A percentile compares a stretch with the other conserved stretches of the same genome.
Conservation (phyloP, 140 eudicot genomes). For the Senecio squalidus region DNA sequence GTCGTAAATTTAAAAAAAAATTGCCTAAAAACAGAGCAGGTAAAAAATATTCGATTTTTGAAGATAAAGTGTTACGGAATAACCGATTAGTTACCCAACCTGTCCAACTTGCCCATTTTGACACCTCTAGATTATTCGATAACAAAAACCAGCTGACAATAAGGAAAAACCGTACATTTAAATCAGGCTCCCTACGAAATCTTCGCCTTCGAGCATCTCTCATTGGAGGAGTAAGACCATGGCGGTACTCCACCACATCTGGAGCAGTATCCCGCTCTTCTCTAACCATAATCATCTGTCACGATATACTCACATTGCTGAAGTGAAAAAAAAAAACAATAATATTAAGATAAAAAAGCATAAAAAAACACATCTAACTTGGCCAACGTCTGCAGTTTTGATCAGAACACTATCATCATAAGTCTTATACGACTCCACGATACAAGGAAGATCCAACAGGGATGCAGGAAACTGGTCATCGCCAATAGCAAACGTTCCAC, state of each 20-base stretch:
- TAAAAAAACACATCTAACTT: slow-evolving; percentile 28
- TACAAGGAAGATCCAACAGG: slow-evolving; percentile 69
- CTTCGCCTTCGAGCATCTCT: slow-evolving; percentile 89
- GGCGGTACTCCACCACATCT: slow-evolving; percentile 69
- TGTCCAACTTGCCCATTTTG: no score
- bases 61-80: no score
- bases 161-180: slow-evolving; percentile 40
- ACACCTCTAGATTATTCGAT: not conserved
- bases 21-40: no score
- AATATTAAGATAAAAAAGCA: slow-evolving; percentile 5
- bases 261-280: slow-evolving; percentile 66
- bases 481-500: slow-evolving; percentile 69
- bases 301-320: slow-evolving; percentile 4
- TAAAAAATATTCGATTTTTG: no score
- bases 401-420: slow-evolving; percentile 75
- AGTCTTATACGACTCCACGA: slow-evolving; percentile 79
- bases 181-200: slow-evolving; percentile 81
- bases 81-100: no score
- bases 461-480: slow-evolving; percentile 63
- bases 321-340: not conserved
- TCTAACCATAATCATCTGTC: slow-evolving; percentile 83
- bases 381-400: slow-evolving; percentile 84
- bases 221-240: slow-evolving; percentile 91
- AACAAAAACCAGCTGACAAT: not conserved
- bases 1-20: no score